These are phyloP conservation scores for Lactarius tabidus DNA, from an alignment of 768 basidiomycete species.

Conservation along the genomic window DNA sequence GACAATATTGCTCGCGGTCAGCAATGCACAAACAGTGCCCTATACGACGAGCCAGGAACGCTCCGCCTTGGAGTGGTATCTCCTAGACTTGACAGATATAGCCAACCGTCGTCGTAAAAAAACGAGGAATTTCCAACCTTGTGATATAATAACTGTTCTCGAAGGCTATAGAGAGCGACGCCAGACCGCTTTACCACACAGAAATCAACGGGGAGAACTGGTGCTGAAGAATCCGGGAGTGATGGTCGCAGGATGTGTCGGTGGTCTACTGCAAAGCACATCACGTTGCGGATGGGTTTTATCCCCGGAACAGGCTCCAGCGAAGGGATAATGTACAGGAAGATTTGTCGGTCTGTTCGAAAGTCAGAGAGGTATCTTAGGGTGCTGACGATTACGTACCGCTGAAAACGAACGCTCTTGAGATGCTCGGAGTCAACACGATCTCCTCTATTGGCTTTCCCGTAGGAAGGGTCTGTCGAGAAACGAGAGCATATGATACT, in stretches of 20 bases:
- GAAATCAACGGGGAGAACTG: slow-evolving; percentile 57
- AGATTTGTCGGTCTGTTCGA: slow-evolving; percentile 53
- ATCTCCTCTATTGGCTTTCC: slow-evolving; percentile 78
- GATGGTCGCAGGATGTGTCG: slow-evolving; percentile 54
- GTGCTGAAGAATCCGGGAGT: slow-evolving; percentile 37
- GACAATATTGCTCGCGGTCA: slow-evolving; percentile 65
- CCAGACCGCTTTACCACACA: slow-evolving; percentile 65
- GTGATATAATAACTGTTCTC: slow-evolving; percentile 57
- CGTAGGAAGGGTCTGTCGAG: slow-evolving; percentile 54
- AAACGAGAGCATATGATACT: slow-evolving; percentile 29
- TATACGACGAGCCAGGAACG: slow-evolving; percentile 54
- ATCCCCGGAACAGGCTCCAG: slow-evolving; percentile 68
- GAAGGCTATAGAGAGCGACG: slow-evolving; percentile 61
- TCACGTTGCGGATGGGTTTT: slow-evolving; percentile 76
- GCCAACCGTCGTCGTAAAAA: slow-evolving; percentile 5
- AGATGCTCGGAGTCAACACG: slow-evolving; percentile 70
- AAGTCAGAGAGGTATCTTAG: slow-evolving; percentile 9
- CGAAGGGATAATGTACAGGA: slow-evolving; percentile 77
- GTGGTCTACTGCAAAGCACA: slow-evolving; percentile 81
- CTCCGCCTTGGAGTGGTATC: slow-evolving; percentile 61
- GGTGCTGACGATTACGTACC: slow-evolving; percentile 43
- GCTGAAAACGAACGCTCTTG: slow-evolving; percentile 69
- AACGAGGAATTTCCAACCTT: slow-evolving; percentile 43
- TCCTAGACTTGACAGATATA: slow-evolving; percentile 43
- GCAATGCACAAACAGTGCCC: slow-evolving; percentile 70